phyloP scores from a whole-genome alignment of 192 early-diverging fungal genomes.

The Coemansia sp. region DNA sequence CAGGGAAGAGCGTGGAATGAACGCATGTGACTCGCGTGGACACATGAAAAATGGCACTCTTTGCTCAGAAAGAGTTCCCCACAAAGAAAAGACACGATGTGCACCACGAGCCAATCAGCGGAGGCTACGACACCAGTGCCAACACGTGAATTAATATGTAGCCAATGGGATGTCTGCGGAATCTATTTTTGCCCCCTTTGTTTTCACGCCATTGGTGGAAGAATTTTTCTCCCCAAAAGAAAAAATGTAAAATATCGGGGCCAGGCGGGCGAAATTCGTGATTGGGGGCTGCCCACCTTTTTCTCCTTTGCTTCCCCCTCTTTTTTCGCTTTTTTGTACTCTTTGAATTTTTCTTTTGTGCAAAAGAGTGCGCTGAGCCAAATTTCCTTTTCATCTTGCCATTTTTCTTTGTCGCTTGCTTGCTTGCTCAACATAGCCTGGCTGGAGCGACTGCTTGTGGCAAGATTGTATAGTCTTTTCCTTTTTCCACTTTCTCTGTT shows the following conservation, averaged over 20 bases:
- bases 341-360: conserved; percentile 11
- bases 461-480: not conserved
- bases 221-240: conserved; percentile 4
- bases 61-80: not conserved
- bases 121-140: conserved; percentile 18
- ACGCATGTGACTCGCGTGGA: conserved; percentile 2
- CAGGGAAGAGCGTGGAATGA: not conserved
- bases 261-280: conserved; percentile 12
- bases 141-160: conserved; percentile 29
- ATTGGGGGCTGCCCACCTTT: conserved; percentile 27
- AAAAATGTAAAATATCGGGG: conserved; percentile 8
- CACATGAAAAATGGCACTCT: not conserved
- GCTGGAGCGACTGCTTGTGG: conserved; percentile 1
- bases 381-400: conserved; percentile 7
- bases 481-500: not conserved
- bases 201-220: not conserved
- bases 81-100: not conserved
- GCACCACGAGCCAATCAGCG: conserved; percentile 21
- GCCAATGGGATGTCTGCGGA: conserved; percentile 25
- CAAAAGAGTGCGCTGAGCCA: conserved; percentile 10
- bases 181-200: conserved; percentile 20
- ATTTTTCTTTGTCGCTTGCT: conserved; percentile 8
- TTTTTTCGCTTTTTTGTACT: conserved; percentile 22
- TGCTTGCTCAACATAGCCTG: conserved; percentile 9
- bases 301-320: conserved; percentile 47